These are phyloP conservation scores for Fagopyrum tataricum DNA, from an alignment of 148 eudicot genomes.

Conservation along the genomic window DNA sequence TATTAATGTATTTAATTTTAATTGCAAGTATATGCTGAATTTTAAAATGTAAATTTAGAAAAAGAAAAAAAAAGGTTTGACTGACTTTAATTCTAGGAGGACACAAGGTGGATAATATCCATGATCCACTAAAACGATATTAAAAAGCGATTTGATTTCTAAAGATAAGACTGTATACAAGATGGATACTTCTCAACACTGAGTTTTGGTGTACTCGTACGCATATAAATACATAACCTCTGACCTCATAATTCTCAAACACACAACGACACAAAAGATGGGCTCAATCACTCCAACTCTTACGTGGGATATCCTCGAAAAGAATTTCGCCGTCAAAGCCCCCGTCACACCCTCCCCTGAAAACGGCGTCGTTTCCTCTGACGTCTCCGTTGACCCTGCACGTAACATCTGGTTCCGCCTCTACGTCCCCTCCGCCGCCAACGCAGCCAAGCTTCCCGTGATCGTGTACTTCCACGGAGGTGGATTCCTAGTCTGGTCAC, in stretches of 20 bases:
- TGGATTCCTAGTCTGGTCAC: constrained; percentile 25
- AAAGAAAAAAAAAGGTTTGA: too few species aligned
- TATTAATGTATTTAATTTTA: too few species aligned
- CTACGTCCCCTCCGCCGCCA: constrained; percentile 6
- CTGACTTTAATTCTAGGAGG: too few species aligned
- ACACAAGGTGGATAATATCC: too few species aligned
- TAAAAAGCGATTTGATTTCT: too few species aligned
- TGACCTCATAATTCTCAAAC: background rate
- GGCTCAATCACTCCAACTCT: background rate
- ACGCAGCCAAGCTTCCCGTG: constrained; percentile 20
- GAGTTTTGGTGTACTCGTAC: too few species aligned
- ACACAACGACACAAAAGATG: background rate
- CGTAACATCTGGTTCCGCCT: constrained; percentile 22
- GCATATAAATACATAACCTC: too few species aligned
- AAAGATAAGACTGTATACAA: too few species aligned
- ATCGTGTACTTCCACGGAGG: constrained; percentile 40
- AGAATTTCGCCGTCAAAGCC: constrained; percentile 12
- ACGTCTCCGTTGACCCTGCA: constrained; percentile 23
- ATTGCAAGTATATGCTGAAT: too few species aligned
- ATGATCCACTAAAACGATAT: too few species aligned
- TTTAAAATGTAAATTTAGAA: too few species aligned
- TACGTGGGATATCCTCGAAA: background rate
- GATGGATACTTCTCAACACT: too few species aligned
- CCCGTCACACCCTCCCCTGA: constrained; percentile 16
- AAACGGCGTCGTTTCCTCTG: constrained; percentile 24